Evolutionary conservation across 441 rosid genomes (phyloP), one percentile per base, ranked within the genome.

Genomic region (Populus hybrid): DNA sequence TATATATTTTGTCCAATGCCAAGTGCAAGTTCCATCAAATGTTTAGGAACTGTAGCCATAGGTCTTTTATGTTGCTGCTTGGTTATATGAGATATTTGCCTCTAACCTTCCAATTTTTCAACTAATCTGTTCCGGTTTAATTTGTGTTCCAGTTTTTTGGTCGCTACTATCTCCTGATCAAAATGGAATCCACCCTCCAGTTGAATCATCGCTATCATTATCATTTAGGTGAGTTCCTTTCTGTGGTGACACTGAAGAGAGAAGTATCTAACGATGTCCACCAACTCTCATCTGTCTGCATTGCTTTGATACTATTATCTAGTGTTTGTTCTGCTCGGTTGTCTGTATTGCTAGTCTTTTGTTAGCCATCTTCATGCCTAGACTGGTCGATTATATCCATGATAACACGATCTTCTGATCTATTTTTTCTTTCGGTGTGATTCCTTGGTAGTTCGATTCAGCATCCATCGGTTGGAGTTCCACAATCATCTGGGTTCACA

Each of bases 181-280:
- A 82, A 91, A 72, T 26, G 82, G 89, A 82, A 63, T 82, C 66
- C 87, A 77, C n/a, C 53, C 89, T 4, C 90, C 90, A 3, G 93
- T 88, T 66, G 96, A 95, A 80, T 88, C 98, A 76, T 84, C 95
- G 66, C 78, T 93, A 80, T 92, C 99, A 68, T 83, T 92, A 69
- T 92, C 98, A 2, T 93, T 92, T 89, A 89, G 97, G 98, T 92
- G 38, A 86, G 86, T 69, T 64, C 50, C 26, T 50, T 20, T 29
- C 14, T 21, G 29, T 2, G 14, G 50, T 68, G 33, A 72, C 66
- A 53, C 80, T 29, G 45, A 10, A 24, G 3, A 68, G 68, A 38
- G 11, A 28, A 7, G 16, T 6, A 14, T 6, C n/a, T n/a, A n/a
- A n/a, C n/a, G n/a, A n/a, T n/a, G n/a, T n/a, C n/a, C n/a, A n/a